phyloP scores from a whole-genome alignment of 2,329 filamentous ascomycete genomes.

The Stemphylium vesicarium region DNA sequence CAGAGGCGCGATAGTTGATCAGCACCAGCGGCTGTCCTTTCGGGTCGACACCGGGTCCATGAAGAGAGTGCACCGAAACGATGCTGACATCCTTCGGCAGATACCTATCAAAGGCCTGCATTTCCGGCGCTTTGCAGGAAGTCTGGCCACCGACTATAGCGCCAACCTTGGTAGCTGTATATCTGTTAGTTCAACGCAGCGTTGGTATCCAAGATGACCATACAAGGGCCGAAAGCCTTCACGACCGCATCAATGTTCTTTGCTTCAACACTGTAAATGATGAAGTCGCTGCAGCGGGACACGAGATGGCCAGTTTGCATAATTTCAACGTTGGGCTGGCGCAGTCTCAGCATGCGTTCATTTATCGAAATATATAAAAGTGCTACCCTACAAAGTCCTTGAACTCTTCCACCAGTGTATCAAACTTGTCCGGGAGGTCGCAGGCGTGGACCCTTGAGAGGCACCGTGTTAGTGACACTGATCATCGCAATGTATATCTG shows the following conservation, averaged over 20 bases:
- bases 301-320: constrained; percentile 94
- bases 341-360: constrained; percentile 52
- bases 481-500: constrained; percentile 20
- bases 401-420: constrained; percentile 81
- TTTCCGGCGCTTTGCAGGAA: constrained; percentile 96
- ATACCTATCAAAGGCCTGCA: constrained; percentile 88
- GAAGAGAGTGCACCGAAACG: constrained; percentile 93
- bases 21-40: constrained; percentile 90
- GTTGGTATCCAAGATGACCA: constrained; percentile 45
- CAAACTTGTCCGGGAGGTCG: constrained; percentile 88
- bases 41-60: constrained; percentile 88
- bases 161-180: constrained; percentile 84
- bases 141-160: constrained; percentile 98
- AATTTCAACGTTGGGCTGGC: constrained; percentile 81
- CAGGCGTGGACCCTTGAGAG: constrained; percentile 84
- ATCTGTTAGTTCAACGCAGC: constrained; percentile 14
- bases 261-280: constrained; percentile 98
- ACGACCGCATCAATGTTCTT: constrained; percentile 88
- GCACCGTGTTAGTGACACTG: constrained; percentile 28
- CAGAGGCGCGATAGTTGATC: constrained; percentile 88
- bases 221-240: constrained; percentile 90
- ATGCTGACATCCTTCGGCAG: constrained; percentile 90
- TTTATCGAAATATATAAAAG: constrained; percentile 47
- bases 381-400: constrained; percentile 76
- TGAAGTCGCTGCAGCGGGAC: constrained; percentile 95